A percentile compares a stretch with the other conserved stretches of the same genome.
Conservation (phyloP, 2,329 filamentous ascomycete genomes). For the Neonectria punicea region DNA sequence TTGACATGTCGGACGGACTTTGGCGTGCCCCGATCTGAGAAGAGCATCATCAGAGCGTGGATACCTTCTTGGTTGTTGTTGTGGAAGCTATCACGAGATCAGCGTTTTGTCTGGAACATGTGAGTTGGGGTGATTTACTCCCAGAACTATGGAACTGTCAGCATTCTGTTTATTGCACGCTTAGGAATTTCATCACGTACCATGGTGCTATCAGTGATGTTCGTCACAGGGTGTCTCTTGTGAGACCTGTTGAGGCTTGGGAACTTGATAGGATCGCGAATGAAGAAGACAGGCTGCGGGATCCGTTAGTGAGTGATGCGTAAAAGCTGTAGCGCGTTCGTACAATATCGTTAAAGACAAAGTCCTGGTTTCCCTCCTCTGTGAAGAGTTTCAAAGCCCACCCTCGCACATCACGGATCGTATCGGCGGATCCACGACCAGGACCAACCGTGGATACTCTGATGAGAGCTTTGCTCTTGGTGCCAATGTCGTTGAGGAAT, state of each 20-base stretch:
- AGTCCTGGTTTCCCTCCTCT: slow-evolving; percentile 77
- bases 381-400: slow-evolving; percentile 71
- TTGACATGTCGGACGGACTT: slow-evolving; percentile 57
- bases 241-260: slow-evolving; percentile 82
- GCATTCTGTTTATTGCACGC: not conserved
- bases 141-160: slow-evolving; percentile 47
- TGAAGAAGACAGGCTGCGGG: slow-evolving; percentile 73
- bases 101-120: not conserved
- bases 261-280: slow-evolving; percentile 80
- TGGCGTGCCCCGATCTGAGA: slow-evolving; percentile 61
- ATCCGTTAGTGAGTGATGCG: not conserved
- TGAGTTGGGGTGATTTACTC: slow-evolving; percentile 28
- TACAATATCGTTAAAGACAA: slow-evolving; percentile 78
- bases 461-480: slow-evolving; percentile 66
- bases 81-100: slow-evolving; percentile 45
- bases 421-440: slow-evolving; percentile 73
- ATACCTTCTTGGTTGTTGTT: slow-evolving; percentile 63
- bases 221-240: slow-evolving; percentile 79
- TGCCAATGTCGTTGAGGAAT: slow-evolving; percentile 64
- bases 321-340: not conserved
- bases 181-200: not conserved
- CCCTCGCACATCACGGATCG: slow-evolving; percentile 75
- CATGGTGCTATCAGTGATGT: slow-evolving; percentile 75
- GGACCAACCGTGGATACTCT: slow-evolving; percentile 79
- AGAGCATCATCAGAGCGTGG: slow-evolving; percentile 63